A percentile compares a stretch with the other conserved stretches of the same genome.
Conservation (phyloP, 768 basidiomycete species). For the Leccinum imitatum region DNA sequence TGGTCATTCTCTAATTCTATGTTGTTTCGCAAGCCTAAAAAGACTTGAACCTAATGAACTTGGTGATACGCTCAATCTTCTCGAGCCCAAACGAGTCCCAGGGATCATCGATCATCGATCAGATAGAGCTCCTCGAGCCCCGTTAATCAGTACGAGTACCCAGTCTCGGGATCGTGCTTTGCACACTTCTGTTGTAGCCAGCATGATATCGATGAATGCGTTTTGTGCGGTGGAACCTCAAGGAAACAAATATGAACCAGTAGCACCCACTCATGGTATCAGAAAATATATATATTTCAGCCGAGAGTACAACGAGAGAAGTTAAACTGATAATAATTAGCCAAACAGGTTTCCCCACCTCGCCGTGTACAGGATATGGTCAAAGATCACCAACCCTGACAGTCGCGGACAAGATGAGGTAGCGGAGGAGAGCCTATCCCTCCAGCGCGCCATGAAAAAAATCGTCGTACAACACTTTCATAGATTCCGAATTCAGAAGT, state of each 20-base stretch:
- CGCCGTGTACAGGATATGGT: slow-evolving; percentile 6
- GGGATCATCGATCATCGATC: too few relatives aligned
- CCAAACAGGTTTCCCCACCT: not conserved
- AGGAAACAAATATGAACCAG: not conserved
- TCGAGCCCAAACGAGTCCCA: not conserved
- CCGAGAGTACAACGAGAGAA: not conserved
- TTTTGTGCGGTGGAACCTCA: too few relatives aligned
- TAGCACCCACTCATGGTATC: too few relatives aligned
- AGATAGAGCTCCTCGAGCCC: not conserved
- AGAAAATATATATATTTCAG: slow-evolving; percentile 7
- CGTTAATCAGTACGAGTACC: not conserved
- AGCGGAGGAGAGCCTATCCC: not conserved
- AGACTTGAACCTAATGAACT: not conserved
- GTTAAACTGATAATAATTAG: slow-evolving; percentile 8
- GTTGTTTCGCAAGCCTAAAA: not conserved
- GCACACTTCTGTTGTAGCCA: not conserved
- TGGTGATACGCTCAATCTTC: not conserved
- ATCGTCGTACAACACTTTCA: slow-evolving; percentile 5
- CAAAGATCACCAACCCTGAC: slow-evolving; percentile 2
- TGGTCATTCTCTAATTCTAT: not conserved
- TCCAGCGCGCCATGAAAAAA: not conserved
- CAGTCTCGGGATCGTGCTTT: not conserved
- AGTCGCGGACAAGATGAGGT: slow-evolving; percentile 2
- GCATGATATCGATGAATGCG: not conserved
- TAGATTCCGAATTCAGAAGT: slow-evolving; percentile 49